A percentile compares a stretch with the other conserved stretches of the same genome.
Conservation (phyloP, 352 stramenopile species). For the Globisporangium recalcitrans region DNA sequence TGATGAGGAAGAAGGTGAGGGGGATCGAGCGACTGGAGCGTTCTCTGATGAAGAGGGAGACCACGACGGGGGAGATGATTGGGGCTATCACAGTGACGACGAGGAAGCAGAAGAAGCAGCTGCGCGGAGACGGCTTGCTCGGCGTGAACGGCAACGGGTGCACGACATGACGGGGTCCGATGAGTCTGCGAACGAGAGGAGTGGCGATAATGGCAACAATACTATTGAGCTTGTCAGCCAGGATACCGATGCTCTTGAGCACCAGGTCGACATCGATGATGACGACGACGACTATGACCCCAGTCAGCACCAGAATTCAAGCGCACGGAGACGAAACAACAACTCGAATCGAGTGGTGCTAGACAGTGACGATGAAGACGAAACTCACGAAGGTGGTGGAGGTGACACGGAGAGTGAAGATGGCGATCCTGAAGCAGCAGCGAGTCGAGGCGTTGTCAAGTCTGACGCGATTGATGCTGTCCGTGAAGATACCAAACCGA, state of each 20-base stretch:
- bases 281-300: conserved; percentile 6
- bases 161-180: conserved; percentile 15
- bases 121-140: not conserved
- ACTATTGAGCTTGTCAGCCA: conserved; percentile 14
- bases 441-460: no score
- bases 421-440: no score
- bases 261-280: not conserved
- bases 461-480: no score
- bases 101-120: conserved; percentile 29
- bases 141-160: not conserved
- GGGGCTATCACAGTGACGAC: conserved; percentile 29
- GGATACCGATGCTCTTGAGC: conserved; percentile 4
- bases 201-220: not conserved
- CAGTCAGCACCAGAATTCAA: not conserved
- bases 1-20: conserved; percentile 34
- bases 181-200: not conserved
- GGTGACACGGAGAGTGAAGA: conserved; percentile 17
- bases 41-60: conserved; percentile 30
- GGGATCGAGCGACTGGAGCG: conserved; percentile 16
- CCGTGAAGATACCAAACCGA: not conserved
- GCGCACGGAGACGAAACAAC: conserved; percentile 8
- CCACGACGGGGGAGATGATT: no score
- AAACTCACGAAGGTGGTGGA: conserved; percentile 14
- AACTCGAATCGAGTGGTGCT: conserved; percentile 13
- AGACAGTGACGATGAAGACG: conserved; percentile 36